Evolutionary conservation across 2,329 filamentous ascomycete species (phyloP), one percentile per base, ranked within the genome.

Genomic region (Tolypocladium capitatum): DNA sequence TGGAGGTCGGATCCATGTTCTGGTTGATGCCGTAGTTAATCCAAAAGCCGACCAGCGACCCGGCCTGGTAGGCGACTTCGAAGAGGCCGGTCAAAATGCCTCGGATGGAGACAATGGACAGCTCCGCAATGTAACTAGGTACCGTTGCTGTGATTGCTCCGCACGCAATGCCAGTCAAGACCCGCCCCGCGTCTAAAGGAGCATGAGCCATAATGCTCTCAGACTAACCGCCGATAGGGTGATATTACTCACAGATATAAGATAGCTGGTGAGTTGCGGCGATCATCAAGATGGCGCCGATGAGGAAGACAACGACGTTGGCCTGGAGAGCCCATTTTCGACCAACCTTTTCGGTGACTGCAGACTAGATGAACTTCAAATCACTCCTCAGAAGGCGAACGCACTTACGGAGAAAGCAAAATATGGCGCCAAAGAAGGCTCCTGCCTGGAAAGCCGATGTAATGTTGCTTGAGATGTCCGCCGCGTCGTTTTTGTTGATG

Each of bases 41-140:
- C 67, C 68, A 71, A 58, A 79, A 80, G 13, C 76, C 76, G 5
- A 79, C 61, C 6, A 70, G 51, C 1, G 63, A 61, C 1, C 75
- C 76, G 6, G 74, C 70, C 51, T 79, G 75, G 51, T 77, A 76
- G 0, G 73, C 70, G 9, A 78, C 63, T 50, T 70, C 68, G 53
- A 69, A 75, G 28, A 76, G 58, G 14, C 76, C 76, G 7, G 76
- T 75, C 3, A 79, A 70, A 27, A 77, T 65, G 54, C 78, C 78
- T 55, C 80, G 71, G 46, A 73, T 78, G 2, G 72, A 73, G 0
- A 78, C 71, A 53, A 77, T 70, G 0, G 79, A 77, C 47, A 76
- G 73, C 58, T 83, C 80, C 10, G 78, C 75, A 49, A 81, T 78
- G 58, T 83, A 83, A 32, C 78, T 72, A 3, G 79, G 80, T 3